phyloP scores from a whole-genome alignment of 805 yeast genomes.

The Myxozyma monticola region DNA sequence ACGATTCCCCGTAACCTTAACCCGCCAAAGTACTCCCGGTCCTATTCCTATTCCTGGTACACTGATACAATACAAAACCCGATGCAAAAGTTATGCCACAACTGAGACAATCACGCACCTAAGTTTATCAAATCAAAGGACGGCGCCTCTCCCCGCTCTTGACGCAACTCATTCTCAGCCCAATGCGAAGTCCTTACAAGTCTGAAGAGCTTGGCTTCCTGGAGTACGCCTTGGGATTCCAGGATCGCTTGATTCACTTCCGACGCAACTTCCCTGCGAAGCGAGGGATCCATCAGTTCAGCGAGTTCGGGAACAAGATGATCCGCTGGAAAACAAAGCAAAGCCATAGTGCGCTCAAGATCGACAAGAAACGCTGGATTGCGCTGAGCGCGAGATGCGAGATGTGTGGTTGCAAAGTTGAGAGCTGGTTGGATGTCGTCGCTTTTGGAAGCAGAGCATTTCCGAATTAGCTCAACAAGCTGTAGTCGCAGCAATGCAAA shows the following conservation, averaged over 20 bases:
- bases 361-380: conserved; percentile 60
- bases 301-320: conserved; percentile 47
- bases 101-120: too few relatives aligned
- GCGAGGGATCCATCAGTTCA: conserved; percentile 56
- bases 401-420: conserved; percentile 42
- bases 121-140: conserved; percentile 11
- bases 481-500: conserved; percentile 71
- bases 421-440: conserved; percentile 33
- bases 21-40: too few relatives aligned
- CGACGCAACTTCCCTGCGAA: conserved; percentile 66
- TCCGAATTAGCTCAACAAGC: conserved; percentile 75
- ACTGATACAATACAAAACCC: too few relatives aligned
- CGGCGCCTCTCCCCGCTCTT: conserved; percentile 23
- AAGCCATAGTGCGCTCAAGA: conserved; percentile 80
- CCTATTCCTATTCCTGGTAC: too few relatives aligned
- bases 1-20: too few relatives aligned
- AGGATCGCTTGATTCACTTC: conserved; percentile 69
- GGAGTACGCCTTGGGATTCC: conserved; percentile 40
- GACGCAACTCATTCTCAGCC: conserved; percentile 52
- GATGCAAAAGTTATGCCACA: too few relatives aligned
- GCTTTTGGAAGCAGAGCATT: conserved; percentile 38
- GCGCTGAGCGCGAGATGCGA: conserved; percentile 60
- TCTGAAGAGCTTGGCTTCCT: conserved; percentile 48
- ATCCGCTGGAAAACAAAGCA: conserved; percentile 53
- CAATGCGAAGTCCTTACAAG: conserved; percentile 63